Base-by-base conservation (phyloP, 2,329 filamentous ascomycete species). In the Tolypocladium pustulatum region DNA sequence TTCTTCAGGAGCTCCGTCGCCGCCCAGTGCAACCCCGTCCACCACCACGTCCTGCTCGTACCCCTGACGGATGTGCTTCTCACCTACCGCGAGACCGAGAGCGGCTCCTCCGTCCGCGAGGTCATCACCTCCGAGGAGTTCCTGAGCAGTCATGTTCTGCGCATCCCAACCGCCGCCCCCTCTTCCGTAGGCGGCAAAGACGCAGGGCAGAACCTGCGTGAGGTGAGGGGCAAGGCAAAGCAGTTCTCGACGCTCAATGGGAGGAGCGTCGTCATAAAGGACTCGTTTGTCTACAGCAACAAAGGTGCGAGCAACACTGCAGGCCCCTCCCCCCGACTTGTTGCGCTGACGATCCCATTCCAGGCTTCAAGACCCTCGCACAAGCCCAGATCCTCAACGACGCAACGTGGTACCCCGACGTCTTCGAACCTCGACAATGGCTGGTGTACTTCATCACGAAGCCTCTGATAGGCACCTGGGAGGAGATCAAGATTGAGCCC, bases 1-100 rank as follows among this genome's bases (percentile, higher is more conserved):
- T 97, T 99, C 86, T 97, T 97, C 83, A 91, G 91, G 80, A 97
- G 91, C 84, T 86, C 90, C 74, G 83, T 97, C 72, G 88, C 89
- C 67, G 81, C 88, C 69, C 93, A 97, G 86, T 97, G 94, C 81
- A 85, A 87, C 63, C 92, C 94, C 58, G 83, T 91, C 64, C 89
- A 94, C 74, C 90, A 96, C 73, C 90, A 97, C 80, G 86, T 99
- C 68, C 84, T 99, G 59, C 87, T 99, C 56, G 93, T 97, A 41
- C 94, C 94, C 54, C 89, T 89, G 57, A 97, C 93, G 70, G 93
- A 97, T 75, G 88, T 91, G 65, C 86, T 99, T 69, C 83, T 96
- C 69, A 90, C 88, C 69, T 87, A 85, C 72, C 89, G 89, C 78
- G 94, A 99, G 75, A 85, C 86, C 72, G 94, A 97, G 73, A 89